A percentile compares a stretch with the other conserved stretches of the same genome.
Evolutionary conservation across 1,139 yeast species (phyloP).

Genomic region (Yarrowia galli): DNA sequence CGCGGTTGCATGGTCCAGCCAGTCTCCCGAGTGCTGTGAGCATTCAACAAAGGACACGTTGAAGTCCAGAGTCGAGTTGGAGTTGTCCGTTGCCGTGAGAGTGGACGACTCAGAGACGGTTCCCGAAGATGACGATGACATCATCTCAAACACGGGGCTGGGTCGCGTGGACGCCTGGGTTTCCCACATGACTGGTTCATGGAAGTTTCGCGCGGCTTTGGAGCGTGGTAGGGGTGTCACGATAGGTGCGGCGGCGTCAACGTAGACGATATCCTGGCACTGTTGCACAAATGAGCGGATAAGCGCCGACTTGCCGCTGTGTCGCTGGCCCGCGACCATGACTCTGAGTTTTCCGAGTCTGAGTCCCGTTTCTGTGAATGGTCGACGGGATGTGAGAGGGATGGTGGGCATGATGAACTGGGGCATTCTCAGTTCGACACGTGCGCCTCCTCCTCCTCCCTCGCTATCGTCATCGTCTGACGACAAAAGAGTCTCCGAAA

Average conservation of each 20-base stretch:
- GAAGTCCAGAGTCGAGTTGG: slow-evolving; percentile 44
- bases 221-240: slow-evolving; percentile 20
- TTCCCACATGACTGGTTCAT: slow-evolving; percentile 40
- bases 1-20: slow-evolving; percentile 43
- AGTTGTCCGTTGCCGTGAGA: slow-evolving; percentile 41
- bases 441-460: not conserved
- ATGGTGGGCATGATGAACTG: slow-evolving; percentile 47
- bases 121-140: too few species aligned
- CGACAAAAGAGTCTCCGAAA: slow-evolving; percentile 13
- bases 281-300: slow-evolving; percentile 45
- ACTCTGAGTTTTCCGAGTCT: slow-evolving; percentile 47
- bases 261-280: slow-evolving; percentile 46
- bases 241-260: slow-evolving; percentile 41
- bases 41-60: slow-evolving; percentile 47
- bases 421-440: slow-evolving; percentile 4
- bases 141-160: slow-evolving; percentile 41
- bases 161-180: slow-evolving; percentile 47
- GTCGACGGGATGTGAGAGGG: slow-evolving; percentile 45
- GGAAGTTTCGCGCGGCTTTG: slow-evolving; percentile 3
- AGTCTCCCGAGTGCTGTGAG: slow-evolving; percentile 41
- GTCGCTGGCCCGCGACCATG: slow-evolving; percentile 46
- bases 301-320: slow-evolving; percentile 47
- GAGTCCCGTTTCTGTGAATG: slow-evolving; percentile 46
- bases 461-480: slow-evolving; percentile 26
- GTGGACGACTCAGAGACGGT: slow-evolving; percentile 32